Percentiles rank a stretch among this genome's conserved stretches.
phyloP scores from a whole-genome alignment of 2,329 filamentous ascomycete genomes.

The Hawksworthiomyces lignivorus region DNA sequence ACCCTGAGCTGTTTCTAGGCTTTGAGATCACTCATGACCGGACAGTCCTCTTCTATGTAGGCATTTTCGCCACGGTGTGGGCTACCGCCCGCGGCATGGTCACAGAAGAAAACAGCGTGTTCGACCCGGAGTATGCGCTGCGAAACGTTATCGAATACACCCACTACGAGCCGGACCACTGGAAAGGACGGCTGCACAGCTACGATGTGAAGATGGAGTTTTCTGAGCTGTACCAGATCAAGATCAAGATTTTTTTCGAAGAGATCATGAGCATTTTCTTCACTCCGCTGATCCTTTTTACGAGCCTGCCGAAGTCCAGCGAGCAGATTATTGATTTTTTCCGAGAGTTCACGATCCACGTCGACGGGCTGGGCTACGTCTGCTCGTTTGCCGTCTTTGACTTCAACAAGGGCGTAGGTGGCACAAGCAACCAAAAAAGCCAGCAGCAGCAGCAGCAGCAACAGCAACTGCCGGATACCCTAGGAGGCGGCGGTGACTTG shows the following conservation, averaged over 20 bases:
- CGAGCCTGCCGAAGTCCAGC: constrained; percentile 77
- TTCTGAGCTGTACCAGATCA: constrained; percentile 81
- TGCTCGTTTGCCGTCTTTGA: constrained; percentile 98
- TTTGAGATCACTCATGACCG: constrained; percentile 88
- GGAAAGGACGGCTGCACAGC: constrained; percentile 84
- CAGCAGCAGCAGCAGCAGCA: constrained; percentile 13
- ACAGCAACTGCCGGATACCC: constrained; percentile 25
- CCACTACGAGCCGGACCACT: constrained; percentile 83
- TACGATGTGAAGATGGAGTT: constrained; percentile 92
- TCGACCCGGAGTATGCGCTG: constrained; percentile 86
- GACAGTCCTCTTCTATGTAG: constrained; percentile 85
- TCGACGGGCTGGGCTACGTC: constrained; percentile 90
- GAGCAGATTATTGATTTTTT: constrained; percentile 97
- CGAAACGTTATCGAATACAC: constrained; percentile 87
- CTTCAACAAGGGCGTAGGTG: constrained; percentile 70
- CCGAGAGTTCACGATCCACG: constrained; percentile 92
- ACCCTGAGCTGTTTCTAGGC: constrained; percentile 81
- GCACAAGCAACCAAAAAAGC: constrained; percentile 3
- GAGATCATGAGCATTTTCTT: constrained; percentile 89
- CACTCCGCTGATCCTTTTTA: constrained; percentile 81
- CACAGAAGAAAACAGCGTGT: constrained; percentile 80
- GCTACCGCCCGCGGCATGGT: constrained; percentile 74
- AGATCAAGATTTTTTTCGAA: constrained; percentile 83
- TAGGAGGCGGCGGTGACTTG: constrained; percentile 47
- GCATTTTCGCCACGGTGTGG: constrained; percentile 75